Percentiles rank a stretch among this genome's conserved stretches.
These are phyloP conservation scores for Odontarrhena argentea DNA, from an alignment of 345 rosid genomes.

Conservation along the genomic window DNA sequence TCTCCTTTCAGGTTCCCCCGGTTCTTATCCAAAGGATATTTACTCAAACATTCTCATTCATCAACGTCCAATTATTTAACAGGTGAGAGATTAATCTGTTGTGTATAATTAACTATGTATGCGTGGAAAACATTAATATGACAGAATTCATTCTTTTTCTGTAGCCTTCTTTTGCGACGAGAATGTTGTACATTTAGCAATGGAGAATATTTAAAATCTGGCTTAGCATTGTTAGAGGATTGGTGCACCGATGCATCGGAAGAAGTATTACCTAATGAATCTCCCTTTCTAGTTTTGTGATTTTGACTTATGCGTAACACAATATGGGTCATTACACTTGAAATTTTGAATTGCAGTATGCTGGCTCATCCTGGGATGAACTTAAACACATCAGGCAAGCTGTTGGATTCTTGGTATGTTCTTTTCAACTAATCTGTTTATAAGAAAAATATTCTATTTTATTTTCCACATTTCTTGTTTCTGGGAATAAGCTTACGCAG, in stretches of 20 bases:
- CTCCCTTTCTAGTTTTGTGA: slow-evolving; percentile 5
- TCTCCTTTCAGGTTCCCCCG: slow-evolving; percentile 75
- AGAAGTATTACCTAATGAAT: slow-evolving; percentile 49
- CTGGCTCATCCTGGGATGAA: slow-evolving; percentile 96
- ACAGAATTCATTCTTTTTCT: slow-evolving; percentile 36
- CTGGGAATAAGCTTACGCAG: slow-evolving; percentile 13
- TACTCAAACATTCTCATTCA: slow-evolving; percentile 85
- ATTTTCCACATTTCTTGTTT: slow-evolving; percentile 1
- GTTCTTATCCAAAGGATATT: slow-evolving; percentile 91
- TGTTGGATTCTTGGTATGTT: slow-evolving; percentile 95
- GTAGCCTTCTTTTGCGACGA: slow-evolving; percentile 91
- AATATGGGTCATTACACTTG: slow-evolving; percentile 13
- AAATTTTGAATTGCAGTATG: slow-evolving; percentile 59
- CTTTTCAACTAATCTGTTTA: background rate
- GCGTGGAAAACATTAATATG: slow-evolving; percentile 13
- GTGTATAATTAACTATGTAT: slow-evolving; percentile 13
- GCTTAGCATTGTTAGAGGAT: slow-evolving; percentile 89
- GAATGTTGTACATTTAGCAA: slow-evolving; percentile 99
- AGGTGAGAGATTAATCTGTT: slow-evolving; percentile 51
- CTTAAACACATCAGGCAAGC: slow-evolving; percentile 97
- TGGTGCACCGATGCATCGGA: slow-evolving; percentile 87
- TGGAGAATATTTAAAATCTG: slow-evolving; percentile 93
- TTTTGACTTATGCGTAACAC: slow-evolving; percentile 9
- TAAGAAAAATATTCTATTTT: background rate
- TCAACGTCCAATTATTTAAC: slow-evolving; percentile 91